phyloP scores from a whole-genome alignment of 78 protist species.

The Dictyostelium brefeldianum region DNA sequence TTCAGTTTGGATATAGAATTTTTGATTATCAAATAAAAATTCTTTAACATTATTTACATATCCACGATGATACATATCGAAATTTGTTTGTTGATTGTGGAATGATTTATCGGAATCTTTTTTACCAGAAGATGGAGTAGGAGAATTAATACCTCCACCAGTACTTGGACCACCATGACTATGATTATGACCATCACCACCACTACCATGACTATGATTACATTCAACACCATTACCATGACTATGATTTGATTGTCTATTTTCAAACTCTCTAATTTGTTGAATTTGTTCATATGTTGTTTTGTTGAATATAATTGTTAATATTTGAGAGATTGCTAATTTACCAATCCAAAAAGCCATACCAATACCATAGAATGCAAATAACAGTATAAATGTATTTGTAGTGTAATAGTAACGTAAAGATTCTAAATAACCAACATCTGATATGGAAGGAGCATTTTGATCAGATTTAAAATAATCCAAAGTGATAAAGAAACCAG shows the following conservation, averaged over 20 bases:
- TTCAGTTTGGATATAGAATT: slow-evolving; percentile 27
- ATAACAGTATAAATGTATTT: slow-evolving; percentile 16
- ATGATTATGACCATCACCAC: slow-evolving; percentile 2
- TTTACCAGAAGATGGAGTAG: not conserved
- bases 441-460: not conserved
- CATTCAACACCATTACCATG: slow-evolving; percentile 9
- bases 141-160: not conserved
- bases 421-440: not conserved
- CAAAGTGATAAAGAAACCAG: slow-evolving; percentile 16
- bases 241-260: slow-evolving; percentile 7
- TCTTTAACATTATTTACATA: slow-evolving; percentile 54
- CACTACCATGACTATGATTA: slow-evolving; percentile 4
- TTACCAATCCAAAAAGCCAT: slow-evolving; percentile 51
- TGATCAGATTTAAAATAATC: not conserved
- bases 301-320: slow-evolving; percentile 49
- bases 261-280: slow-evolving; percentile 28
- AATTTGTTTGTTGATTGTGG: slow-evolving; percentile 17
- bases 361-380: slow-evolving; percentile 36
- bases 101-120: not conserved
- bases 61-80: slow-evolving; percentile 39
- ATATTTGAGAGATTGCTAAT: slow-evolving; percentile 31
- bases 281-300: slow-evolving; percentile 63
- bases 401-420: not conserved
- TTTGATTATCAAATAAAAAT: slow-evolving; percentile 33
- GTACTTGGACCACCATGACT: not conserved